A percentile compares a stretch with the other conserved stretches of the same genome.
phyloP scores from a whole-genome alignment of 352 stramenopile species.

The Pythium aristosporum region DNA sequence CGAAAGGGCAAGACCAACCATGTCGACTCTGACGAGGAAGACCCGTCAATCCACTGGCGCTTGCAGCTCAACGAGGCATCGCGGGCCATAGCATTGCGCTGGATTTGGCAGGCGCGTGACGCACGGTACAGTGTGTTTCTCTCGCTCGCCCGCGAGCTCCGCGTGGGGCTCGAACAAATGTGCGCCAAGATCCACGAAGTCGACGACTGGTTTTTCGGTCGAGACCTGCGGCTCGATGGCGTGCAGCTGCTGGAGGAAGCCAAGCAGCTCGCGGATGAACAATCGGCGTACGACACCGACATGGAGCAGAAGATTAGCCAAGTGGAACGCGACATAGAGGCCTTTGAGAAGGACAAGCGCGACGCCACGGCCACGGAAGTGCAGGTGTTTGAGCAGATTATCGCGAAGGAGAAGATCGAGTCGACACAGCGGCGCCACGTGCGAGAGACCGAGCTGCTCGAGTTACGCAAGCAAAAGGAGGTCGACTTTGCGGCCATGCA shows the following conservation, averaged over 20 bases:
- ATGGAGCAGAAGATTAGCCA: slow-evolving; percentile 72
- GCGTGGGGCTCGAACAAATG: slow-evolving; percentile 50
- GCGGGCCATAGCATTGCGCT: slow-evolving; percentile 65
- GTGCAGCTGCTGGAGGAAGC: slow-evolving; percentile 59
- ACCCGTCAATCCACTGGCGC: slow-evolving; percentile 66
- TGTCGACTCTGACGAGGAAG: slow-evolving; percentile 73
- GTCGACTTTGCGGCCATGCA: slow-evolving; percentile 72
- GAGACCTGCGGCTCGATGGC: slow-evolving; percentile 84
- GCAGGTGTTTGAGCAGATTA: slow-evolving; percentile 60
- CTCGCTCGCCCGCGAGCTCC: slow-evolving; percentile 51
- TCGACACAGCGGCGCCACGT: slow-evolving; percentile 46
- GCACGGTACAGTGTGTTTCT: slow-evolving; percentile 45
- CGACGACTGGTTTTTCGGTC: slow-evolving; percentile 93
- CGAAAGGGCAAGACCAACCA: slow-evolving; percentile 62
- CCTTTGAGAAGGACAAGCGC: slow-evolving; percentile 73
- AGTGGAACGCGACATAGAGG: slow-evolving; percentile 81
- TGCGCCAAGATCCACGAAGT: slow-evolving; percentile 84
- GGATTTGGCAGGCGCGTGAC: slow-evolving; percentile 82
- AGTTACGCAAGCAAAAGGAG: slow-evolving; percentile 69
- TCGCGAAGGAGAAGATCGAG: slow-evolving; percentile 57
- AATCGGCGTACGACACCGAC: slow-evolving; percentile 73
- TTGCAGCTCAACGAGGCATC: slow-evolving; percentile 85
- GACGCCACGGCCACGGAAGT: slow-evolving; percentile 53
- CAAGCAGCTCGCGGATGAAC: slow-evolving; percentile 50
- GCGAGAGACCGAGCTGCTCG: slow-evolving; percentile 78